phyloP scores from a whole-genome alignment of 2,329 filamentous ascomycete genomes.

The Arthrocladium fulminans region DNA sequence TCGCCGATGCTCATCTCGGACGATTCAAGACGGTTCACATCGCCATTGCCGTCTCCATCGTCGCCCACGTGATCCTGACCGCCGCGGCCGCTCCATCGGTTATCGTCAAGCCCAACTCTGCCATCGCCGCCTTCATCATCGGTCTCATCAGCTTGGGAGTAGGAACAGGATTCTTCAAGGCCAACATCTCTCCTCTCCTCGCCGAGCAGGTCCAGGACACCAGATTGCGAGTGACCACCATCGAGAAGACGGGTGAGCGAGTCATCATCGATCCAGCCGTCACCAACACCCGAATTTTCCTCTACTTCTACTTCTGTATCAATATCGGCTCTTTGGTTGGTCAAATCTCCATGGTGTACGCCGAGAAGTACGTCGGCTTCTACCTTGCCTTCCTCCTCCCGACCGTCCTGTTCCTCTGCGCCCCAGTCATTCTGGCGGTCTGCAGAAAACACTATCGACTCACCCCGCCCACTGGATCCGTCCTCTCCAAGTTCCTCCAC shows the following conservation, averaged over 20 bases:
- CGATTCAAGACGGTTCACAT: slow-evolving; percentile 62
- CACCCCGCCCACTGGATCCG: slow-evolving; percentile 61
- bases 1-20: slow-evolving; percentile 51
- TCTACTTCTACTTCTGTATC: slow-evolving; percentile 64
- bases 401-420: slow-evolving; percentile 54
- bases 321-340: slow-evolving; percentile 56
- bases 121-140: slow-evolving; percentile 55
- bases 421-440: slow-evolving; percentile 52
- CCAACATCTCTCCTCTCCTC: slow-evolving; percentile 47
- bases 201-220: slow-evolving; percentile 60
- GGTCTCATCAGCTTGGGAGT: slow-evolving; percentile 60
- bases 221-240: slow-evolving; percentile 48
- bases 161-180: slow-evolving; percentile 72
- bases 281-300: slow-evolving; percentile 59
- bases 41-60: slow-evolving; percentile 54
- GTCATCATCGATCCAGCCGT: slow-evolving; percentile 63
- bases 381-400: slow-evolving; percentile 63
- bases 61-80: slow-evolving; percentile 59
- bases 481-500: slow-evolving; percentile 57
- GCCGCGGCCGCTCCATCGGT: slow-evolving; percentile 56
- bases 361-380: slow-evolving; percentile 68
- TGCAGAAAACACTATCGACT: slow-evolving; percentile 56
- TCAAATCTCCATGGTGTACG: slow-evolving; percentile 61
- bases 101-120: slow-evolving; percentile 48
- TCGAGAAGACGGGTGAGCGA: slow-evolving; percentile 49